Evolutionary conservation across 1,284 basidiomycete genomes (phyloP).

Genomic region (Papiliotrema flavescens): DNA sequence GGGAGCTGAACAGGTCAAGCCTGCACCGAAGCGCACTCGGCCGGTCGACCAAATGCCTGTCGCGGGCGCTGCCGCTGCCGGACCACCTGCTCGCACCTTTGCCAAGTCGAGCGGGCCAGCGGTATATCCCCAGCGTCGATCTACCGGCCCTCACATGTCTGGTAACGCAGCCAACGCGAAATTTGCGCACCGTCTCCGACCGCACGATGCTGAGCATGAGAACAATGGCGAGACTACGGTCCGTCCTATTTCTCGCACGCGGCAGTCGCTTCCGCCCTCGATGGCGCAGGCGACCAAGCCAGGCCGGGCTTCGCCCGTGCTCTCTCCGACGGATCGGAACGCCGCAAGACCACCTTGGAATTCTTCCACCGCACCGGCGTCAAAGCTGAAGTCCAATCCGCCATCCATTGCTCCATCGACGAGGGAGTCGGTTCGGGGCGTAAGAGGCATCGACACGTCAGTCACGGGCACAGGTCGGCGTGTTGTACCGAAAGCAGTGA

Average conservation of each 20-base stretch:
- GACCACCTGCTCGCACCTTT: not conserved
- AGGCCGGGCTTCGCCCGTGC: not conserved
- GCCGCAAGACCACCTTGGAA: not conserved
- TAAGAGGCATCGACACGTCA: constrained; percentile 1
- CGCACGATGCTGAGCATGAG: constrained; percentile 10
- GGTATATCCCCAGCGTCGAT: constrained; percentile 10
- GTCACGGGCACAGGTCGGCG: not conserved
- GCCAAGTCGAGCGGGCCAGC: constrained; percentile 4
- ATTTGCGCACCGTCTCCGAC: constrained; percentile 40
- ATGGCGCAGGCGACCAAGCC: constrained; percentile 4
- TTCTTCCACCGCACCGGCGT: not conserved
- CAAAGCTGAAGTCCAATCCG: not conserved
- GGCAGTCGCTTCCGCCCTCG: constrained; percentile 18
- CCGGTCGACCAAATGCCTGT: not conserved
- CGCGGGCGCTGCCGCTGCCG: not conserved
- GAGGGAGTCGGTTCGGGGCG: not conserved
- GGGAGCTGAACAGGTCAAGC: constrained; percentile 18
- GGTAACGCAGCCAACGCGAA: constrained; percentile 37
- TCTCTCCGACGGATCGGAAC: constrained; percentile 3
- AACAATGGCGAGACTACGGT: constrained; percentile 3
- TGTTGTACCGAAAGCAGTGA: not conserved
- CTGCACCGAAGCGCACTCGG: not conserved
- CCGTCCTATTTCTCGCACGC: constrained; percentile 6
- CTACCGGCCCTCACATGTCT: constrained; percentile 14
- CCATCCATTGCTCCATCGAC: not conserved